Conservation (phyloP, 2,329 filamentous ascomycete genomes). For the Neofusicoccum sp. region DNA sequence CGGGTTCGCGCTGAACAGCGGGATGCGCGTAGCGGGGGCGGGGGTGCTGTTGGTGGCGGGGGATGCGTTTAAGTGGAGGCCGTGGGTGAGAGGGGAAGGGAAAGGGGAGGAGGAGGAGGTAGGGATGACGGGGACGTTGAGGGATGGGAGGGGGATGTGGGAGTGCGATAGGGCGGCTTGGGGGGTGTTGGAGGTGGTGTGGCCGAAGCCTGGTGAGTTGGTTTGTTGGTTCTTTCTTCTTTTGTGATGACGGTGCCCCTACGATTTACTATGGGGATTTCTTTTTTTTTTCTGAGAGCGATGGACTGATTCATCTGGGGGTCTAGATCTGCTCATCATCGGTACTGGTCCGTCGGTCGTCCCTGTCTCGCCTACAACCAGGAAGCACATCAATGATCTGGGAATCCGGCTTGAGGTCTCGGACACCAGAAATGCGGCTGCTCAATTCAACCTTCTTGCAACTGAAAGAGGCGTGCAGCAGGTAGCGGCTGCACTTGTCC, state of each 20-base stretch:
- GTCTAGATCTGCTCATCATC: conserved; percentile 78
- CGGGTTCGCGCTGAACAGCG: conserved; percentile 85
- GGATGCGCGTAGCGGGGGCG: conserved; percentile 64
- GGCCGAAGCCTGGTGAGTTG: conserved; percentile 80
- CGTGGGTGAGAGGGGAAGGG: conserved; percentile 59
- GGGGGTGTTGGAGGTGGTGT: conserved; percentile 73
- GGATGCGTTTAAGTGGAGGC: conserved; percentile 85
- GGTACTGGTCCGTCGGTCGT: conserved; percentile 75
- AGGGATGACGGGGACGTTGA: conserved; percentile 40
- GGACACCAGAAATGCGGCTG: conserved; percentile 89
- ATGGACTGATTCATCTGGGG: conserved; percentile 21
- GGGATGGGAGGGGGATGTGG: conserved; percentile 79
- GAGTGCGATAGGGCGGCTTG: conserved; percentile 70
- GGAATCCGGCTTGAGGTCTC: conserved; percentile 85
- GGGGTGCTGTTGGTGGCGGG: conserved; percentile 80
- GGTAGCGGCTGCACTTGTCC: conserved; percentile 84
- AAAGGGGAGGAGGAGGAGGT: conserved; percentile 21
- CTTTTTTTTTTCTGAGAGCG: neutral
- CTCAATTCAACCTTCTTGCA: conserved; percentile 92
- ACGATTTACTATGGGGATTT: no score
- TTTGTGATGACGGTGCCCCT: no score
- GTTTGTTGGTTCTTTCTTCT: neutral
- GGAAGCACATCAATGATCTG: conserved; percentile 68
- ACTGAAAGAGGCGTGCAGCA: conserved; percentile 85
- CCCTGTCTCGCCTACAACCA: conserved; percentile 73